Evolutionary conservation across 305 asterid species (phyloP), one percentile per base, ranked within the genome.

Genomic region (Striga hermonthica): DNA sequence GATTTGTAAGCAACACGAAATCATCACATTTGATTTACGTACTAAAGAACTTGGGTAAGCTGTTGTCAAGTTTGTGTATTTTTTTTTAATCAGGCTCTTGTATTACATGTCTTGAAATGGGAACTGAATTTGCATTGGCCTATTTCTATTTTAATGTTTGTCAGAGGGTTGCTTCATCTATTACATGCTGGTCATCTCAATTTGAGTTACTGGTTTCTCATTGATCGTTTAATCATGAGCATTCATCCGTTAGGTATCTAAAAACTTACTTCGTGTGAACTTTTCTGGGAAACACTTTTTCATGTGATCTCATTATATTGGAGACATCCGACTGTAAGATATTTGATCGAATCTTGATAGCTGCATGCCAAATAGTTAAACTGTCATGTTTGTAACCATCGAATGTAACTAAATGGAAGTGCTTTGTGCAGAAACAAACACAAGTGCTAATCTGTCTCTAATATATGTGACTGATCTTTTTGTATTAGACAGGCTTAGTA

Each of bases 21-120:
- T 10, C 37, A 62, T 7, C 37, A 47, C 9, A 12, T 11, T 55
- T 57, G 15, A 52, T 60, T 10, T 50, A 6, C 39, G 6, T 52
- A 39, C 15, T 38, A 55, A 10, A 52, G 50, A 55, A 54, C 35
- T n/a, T 16, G n/a, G 55, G 56, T 12, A 47, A 45, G n/a, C 3
- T 54, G n/a, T 12, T 47, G 15, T 22, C 14, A n/a, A 13, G 13
- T 38, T 58, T 40, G 54, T 63, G 34, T 64, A 10, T 57, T 35
- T 64, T 41, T 60, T 71, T 22, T 38, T 48, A 59, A 10, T 3
- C 50, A 10, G 38, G 52, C 57, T 45, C 65, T 9, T 14, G 56
- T 34, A 48, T 56, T 44, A 63, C 35, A 8, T 52, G 45, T 41
- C 57, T 62, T 37, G 11, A 31, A 55, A 14, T 35, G 10, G 55